These are phyloP conservation scores for Podaxis pistillaris DNA, from an alignment of 768 basidiomycete genomes.

Conservation along the genomic window DNA sequence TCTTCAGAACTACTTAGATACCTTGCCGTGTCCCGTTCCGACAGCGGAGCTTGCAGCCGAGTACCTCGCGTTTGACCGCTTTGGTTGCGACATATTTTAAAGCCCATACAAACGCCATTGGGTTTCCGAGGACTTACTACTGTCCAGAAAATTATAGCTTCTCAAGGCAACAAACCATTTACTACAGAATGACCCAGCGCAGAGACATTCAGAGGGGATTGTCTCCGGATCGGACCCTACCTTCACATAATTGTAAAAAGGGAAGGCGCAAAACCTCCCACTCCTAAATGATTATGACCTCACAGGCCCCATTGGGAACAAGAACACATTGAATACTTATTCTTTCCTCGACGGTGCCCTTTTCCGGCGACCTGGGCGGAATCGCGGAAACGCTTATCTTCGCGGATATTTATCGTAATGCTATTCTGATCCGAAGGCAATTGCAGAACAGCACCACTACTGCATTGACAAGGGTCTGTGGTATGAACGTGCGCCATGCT, in stretches of 20 bases:
- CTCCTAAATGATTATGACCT: background rate
- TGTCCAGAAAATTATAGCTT: background rate
- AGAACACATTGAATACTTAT: background rate
- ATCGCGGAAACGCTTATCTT: slow-evolving; percentile 11
- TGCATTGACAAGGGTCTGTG: slow-evolving; percentile 3
- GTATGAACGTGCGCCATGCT: slow-evolving; percentile 10
- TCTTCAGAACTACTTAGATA: background rate
- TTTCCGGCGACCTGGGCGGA: background rate
- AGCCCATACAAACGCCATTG: background rate
- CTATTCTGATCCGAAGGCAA: slow-evolving; percentile 7
- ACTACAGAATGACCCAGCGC: background rate
- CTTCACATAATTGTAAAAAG: background rate
- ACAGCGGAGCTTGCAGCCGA: background rate
- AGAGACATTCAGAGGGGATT: background rate
- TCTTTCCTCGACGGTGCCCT: background rate
- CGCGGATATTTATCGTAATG: slow-evolving; percentile 10
- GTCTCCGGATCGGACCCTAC: slow-evolving; percentile 10
- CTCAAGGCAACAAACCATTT: background rate
- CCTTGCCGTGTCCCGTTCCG: background rate
- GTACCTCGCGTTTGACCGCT: background rate
- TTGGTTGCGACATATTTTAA: background rate
- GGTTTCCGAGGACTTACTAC: background rate
- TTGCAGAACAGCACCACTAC: background rate
- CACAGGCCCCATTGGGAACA: slow-evolving; percentile 7
- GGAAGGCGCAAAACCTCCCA: background rate